These are phyloP conservation scores for Lasiosphaeris hirsuta DNA, from an alignment of 495 filamentous ascomycete genomes.

Conservation along the genomic window DNA sequence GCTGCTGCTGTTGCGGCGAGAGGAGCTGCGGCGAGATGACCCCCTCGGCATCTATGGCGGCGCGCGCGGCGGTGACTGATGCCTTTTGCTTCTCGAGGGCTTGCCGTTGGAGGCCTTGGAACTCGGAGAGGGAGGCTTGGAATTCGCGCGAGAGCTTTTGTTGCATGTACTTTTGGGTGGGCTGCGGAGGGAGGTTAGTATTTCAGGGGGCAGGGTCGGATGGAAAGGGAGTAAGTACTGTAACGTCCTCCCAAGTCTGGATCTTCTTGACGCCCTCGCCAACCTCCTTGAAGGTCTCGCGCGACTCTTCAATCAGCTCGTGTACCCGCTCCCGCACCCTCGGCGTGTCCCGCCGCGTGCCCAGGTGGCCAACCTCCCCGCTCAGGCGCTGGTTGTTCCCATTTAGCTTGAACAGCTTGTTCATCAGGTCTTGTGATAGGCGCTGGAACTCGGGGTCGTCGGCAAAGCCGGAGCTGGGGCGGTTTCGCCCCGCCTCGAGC, in stretches of 20 bases:
- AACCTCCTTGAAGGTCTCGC: constrained; percentile 83
- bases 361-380: constrained; percentile 76
- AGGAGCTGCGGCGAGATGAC: constrained; percentile 26
- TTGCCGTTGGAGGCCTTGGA: constrained; percentile 82
- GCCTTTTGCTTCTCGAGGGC: constrained; percentile 91
- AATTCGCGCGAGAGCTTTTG: constrained; percentile 92
- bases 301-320: constrained; percentile 77
- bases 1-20: constrained; percentile 50
- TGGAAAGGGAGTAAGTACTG: constrained; percentile 54
- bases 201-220: neutral
- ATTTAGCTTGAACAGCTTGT: constrained; percentile 82
- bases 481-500: constrained; percentile 63
- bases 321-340: constrained; percentile 87
- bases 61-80: constrained; percentile 72
- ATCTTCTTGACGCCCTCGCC: constrained; percentile 92
- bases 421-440: constrained; percentile 75
- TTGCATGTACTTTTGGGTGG: constrained; percentile 84
- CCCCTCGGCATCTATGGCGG: constrained; percentile 52
- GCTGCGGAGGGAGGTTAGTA: constrained; percentile 44
- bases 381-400: constrained; percentile 78
- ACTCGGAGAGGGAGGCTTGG: constrained; percentile 78
- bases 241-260: constrained; percentile 85
- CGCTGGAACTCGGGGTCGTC: constrained; percentile 92
- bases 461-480: constrained; percentile 58
- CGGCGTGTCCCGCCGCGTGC: constrained; percentile 87